Evolutionary conservation across 2,329 filamentous ascomycete species (phyloP).

Genomic region (Hypocrella siamensis): DNA sequence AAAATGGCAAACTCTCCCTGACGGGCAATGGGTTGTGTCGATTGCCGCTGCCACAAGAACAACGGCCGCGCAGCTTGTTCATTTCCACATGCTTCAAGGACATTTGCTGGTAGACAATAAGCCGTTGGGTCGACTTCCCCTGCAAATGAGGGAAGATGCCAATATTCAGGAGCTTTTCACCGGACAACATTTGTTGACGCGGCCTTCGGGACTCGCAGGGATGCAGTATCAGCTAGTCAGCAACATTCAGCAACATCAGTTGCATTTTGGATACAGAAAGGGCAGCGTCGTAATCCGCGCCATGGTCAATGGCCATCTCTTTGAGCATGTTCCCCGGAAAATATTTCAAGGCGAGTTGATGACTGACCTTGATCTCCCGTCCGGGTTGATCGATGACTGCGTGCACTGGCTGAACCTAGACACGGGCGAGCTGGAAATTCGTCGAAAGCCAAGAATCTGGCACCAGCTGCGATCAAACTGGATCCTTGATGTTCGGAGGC

Average conservation of each 20-base stretch:
- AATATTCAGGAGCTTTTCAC: conserved; percentile 37
- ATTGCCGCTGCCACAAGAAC: background rate
- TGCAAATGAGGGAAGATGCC: conserved; percentile 26
- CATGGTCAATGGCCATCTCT: conserved; percentile 3
- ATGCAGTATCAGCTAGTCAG: conserved; percentile 32
- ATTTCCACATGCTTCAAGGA: conserved; percentile 17
- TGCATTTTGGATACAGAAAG: conserved; percentile 38
- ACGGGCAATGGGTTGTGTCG: background rate
- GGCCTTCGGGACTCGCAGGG: conserved; percentile 31
- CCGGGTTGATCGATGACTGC: conserved; percentile 30
- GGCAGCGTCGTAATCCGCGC: conserved; percentile 27
- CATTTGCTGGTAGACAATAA: conserved; percentile 20
- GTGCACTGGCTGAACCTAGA: conserved; percentile 43
- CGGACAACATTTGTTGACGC: conserved; percentile 31
- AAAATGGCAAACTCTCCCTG: background rate
- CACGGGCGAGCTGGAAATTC: conserved; percentile 29
- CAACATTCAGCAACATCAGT: conserved; percentile 6
- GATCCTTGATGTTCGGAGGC: conserved; percentile 14
- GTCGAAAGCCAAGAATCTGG: conserved; percentile 23
- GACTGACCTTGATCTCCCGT: conserved; percentile 30
- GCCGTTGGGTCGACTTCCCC: conserved; percentile 30
- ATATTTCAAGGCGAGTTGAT: conserved; percentile 12
- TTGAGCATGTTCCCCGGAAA: conserved; percentile 18
- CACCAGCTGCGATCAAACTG: conserved; percentile 11
- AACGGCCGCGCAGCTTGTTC: conserved; percentile 9